Base-by-base conservation (phyloP, 2,329 filamentous ascomycete species). In the Byssoonygena ceratinophila region DNA sequence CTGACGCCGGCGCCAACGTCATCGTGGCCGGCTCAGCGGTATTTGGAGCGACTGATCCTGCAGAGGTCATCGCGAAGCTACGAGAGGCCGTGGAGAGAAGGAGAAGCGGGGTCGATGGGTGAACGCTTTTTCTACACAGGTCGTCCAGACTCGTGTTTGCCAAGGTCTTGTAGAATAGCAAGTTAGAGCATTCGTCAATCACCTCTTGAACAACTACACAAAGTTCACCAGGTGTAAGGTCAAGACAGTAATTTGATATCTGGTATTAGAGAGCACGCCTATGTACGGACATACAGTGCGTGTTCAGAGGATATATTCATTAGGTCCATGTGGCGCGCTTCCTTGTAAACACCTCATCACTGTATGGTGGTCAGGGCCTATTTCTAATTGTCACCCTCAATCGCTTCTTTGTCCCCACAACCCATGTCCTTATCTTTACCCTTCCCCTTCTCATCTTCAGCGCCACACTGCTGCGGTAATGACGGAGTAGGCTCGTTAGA, bases 21-120 rank as follows among this genome's bases (percentile, higher is more conserved):
- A 98, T 98, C 64, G 92, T 98, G 48, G 91, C 92, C 9, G 92
- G 92, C 27, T 95, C 87, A 63, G 92, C 92, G 37, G 89, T 98
- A 6, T 98, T 97, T 70, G 89, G 90, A 32, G 91, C 92, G 16
- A 78, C 88, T 64, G 87, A 95, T 64, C 92, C 92, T 0, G 79
- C 79, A 4, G 85, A 92, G 59, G 89, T 96, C 22, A 96, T 98
- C 65, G 71, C 77, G n/a, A 75, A 85, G 68, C 72, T 98, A 64
- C 79, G 89, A 59, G 80, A 85, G 55, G 80, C 87, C 2, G 90
- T 98, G 2, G 81, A 96, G 51, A 79, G 78, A 62, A 72, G 77
- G 57, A 66, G 69, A 52, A 54, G 22, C n/a, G 16, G 34, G 14
- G 20, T 41, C 5, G 43, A 46, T 32, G 43, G 4, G 16, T 32